These are phyloP conservation scores for Parmales sp. DNA, from an alignment of 108 stramenopile genomes.

Conservation along the genomic window DNA sequence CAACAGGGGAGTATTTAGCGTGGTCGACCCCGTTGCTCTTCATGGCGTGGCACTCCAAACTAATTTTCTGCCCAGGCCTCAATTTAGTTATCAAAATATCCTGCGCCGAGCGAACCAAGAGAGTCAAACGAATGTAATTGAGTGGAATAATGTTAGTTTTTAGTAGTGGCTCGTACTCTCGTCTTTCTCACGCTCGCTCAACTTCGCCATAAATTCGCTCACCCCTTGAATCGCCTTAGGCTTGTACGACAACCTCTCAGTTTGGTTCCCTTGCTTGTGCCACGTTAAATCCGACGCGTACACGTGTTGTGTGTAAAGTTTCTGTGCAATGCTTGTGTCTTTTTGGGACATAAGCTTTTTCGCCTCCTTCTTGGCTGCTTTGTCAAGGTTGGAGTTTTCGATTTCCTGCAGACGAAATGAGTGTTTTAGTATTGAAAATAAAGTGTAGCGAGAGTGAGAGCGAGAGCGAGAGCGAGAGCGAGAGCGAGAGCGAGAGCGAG, in stretches of 20 bases:
- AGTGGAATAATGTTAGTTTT: neutral
- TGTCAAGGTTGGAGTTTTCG: constrained; percentile 28
- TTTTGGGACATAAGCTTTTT: constrained; percentile 15
- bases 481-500: neutral
- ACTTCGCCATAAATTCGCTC: constrained; percentile 28
- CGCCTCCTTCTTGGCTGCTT: constrained; percentile 16
- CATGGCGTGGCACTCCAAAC: constrained; percentile 73
- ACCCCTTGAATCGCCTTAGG: constrained; percentile 40
- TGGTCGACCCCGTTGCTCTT: constrained; percentile 89
- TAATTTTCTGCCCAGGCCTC: constrained; percentile 85
- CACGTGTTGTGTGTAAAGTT: too few relatives aligned
- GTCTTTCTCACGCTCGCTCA: constrained; percentile 17
- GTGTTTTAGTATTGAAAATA: neutral
- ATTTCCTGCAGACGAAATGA: too few relatives aligned
- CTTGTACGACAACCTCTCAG: neutral
- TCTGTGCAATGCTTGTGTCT: too few relatives aligned
- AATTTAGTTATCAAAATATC: constrained; percentile 94
- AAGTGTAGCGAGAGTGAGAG: neutral
- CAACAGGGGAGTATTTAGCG: constrained; percentile 94
- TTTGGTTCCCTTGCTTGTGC: neutral
- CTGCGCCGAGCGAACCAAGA: too few relatives aligned
- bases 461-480: neutral
- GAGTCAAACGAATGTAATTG: too few relatives aligned
- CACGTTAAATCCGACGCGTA: too few relatives aligned
- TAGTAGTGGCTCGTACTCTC: constrained; percentile 56